A percentile compares a stretch with the other conserved stretches of the same genome.
phyloP scores from a whole-genome alignment of 2,329 filamentous ascomycete genomes.

The Beauveria bassiana region DNA sequence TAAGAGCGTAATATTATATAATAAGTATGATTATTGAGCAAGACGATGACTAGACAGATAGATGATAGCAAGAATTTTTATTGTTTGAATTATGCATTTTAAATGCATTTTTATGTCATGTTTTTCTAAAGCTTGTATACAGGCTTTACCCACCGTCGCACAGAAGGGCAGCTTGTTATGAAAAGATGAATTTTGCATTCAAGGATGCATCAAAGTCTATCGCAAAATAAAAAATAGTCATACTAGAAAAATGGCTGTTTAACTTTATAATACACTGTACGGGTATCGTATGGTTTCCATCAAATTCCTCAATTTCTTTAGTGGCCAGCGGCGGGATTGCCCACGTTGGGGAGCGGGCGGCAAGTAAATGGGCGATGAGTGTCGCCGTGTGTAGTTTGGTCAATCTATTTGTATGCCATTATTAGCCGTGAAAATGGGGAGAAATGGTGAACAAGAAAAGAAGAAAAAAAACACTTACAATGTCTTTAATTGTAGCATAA shows the following conservation, averaged over 20 bases:
- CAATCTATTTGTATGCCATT: background rate
- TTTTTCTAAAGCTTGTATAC: background rate
- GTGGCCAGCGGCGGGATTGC: background rate
- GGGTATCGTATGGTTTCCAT: background rate
- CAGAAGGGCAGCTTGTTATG: no score
- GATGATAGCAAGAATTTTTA: background rate
- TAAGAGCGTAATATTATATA: background rate
- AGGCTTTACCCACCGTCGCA: no score
- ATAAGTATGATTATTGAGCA: no score
- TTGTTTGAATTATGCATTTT: background rate
- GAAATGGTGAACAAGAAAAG: background rate
- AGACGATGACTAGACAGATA: background rate
- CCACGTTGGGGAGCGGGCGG: background rate
- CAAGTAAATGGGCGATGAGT: slow-evolving; percentile 6
- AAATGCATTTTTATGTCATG: background rate
- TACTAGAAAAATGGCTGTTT: background rate
- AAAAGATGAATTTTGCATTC: no score
- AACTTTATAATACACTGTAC: slow-evolving; percentile 2
- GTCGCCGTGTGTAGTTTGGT: slow-evolving; percentile 1
- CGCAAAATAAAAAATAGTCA: background rate
- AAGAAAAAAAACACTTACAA: slow-evolving; percentile 17
- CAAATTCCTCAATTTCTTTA: background rate
- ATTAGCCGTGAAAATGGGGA: background rate
- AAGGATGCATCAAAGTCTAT: background rate
- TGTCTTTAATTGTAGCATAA: slow-evolving; percentile 22